Evolutionary conservation across 176 grass and related monocot genomes (phyloP).

Genomic region (Triticum timopheevii): DNA sequence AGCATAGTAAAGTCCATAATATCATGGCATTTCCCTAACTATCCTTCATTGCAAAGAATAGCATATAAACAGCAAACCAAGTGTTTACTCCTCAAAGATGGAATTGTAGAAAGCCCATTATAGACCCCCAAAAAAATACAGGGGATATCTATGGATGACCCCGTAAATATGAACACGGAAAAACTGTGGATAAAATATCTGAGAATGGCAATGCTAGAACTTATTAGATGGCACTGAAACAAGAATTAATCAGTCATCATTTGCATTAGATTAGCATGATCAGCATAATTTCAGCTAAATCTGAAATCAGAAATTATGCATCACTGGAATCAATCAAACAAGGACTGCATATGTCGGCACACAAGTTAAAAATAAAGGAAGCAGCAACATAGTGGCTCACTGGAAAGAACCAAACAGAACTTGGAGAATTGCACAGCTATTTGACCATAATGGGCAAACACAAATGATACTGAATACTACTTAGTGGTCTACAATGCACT

Average conservation of each 20-base stretch:
- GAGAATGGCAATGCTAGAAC: background rate
- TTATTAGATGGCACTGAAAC: background rate
- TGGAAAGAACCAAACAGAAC: constrained; percentile 9
- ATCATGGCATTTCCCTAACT: background rate
- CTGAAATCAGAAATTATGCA: background rate
- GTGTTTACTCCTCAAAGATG: background rate
- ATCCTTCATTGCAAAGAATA: constrained; percentile 15
- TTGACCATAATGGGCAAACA: background rate
- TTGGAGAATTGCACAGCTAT: constrained; percentile 1
- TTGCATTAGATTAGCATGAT: background rate
- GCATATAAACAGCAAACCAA: background rate
- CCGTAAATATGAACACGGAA: background rate
- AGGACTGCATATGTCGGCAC: background rate
- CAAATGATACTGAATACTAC: background rate
- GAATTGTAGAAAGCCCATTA: background rate
- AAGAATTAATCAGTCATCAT: background rate
- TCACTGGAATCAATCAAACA: constrained; percentile 16
- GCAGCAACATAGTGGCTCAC: background rate
- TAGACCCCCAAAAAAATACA: constrained; percentile 1
- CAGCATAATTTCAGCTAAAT: constrained; percentile 8
- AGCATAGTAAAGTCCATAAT: background rate
- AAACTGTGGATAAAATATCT: background rate
- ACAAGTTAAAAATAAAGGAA: background rate
- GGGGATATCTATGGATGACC: background rate
- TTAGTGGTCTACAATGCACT: background rate